Evolutionary conservation across 805 yeast species (phyloP).

Genomic region (Priceomyces haplophilus): DNA sequence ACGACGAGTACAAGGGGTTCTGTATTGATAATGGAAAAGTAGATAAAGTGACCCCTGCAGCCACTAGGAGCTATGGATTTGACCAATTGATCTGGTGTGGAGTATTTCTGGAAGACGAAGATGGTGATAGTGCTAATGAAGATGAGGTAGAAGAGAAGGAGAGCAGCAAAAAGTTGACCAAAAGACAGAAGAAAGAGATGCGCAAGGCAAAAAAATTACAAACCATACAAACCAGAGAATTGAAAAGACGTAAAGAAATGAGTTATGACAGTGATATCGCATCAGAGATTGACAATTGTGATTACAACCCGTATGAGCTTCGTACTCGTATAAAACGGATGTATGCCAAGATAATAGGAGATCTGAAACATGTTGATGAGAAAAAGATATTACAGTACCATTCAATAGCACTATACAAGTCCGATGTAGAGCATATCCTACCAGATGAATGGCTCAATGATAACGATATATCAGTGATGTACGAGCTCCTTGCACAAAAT

Average conservation of each 20-base stretch:
- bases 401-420: conserved; percentile 55
- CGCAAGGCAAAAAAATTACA: conserved; percentile 22
- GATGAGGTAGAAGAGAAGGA: conserved; percentile 4
- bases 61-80: conserved; percentile 34
- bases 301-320: conserved; percentile 14
- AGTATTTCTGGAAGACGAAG: conserved; percentile 6
- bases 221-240: conserved; percentile 16
- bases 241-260: conserved; percentile 14
- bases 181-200: conserved; percentile 19
- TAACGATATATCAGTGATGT: conserved; percentile 61
- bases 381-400: conserved; percentile 46
- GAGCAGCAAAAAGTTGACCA: conserved; percentile 12
- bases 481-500: conserved; percentile 41
- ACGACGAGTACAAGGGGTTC: conserved; percentile 15
- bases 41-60: not conserved
- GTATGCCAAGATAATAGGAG: conserved; percentile 13
- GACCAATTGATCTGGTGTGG: conserved; percentile 27
- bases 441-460: conserved; percentile 77
- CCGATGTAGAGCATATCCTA: conserved; percentile 54
- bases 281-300: not conserved
- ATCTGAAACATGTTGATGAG: conserved; percentile 13
- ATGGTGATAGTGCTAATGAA: conserved; percentile 7
- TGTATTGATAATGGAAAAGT: conserved; percentile 4
- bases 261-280: not conserved
- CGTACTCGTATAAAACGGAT: conserved; percentile 17